Evolutionary conservation across 345 rosid species (phyloP).

Genomic region (Mangifera indica): DNA sequence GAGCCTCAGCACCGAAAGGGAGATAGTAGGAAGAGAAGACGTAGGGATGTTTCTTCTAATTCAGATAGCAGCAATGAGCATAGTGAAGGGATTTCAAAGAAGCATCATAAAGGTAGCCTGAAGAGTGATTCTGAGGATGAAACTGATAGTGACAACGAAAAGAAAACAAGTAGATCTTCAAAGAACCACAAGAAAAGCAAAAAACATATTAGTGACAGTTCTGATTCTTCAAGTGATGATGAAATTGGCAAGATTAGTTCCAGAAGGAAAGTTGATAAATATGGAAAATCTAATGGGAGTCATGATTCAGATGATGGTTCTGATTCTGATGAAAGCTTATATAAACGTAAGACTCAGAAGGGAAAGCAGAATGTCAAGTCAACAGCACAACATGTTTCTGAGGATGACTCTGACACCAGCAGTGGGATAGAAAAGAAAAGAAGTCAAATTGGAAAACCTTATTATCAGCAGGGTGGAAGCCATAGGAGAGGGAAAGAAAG

Average conservation of each 20-base stretch:
- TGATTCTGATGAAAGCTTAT: conserved; percentile 28
- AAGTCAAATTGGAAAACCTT: conserved; percentile 10
- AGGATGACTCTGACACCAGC: conserved; percentile 36
- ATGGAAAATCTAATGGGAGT: conserved; percentile 30
- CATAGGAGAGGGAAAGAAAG: not conserved
- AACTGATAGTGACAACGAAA: conserved; percentile 28
- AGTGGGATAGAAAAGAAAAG: conserved; percentile 26
- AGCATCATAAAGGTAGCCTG: conserved; percentile 36
- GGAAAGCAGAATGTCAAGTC: conserved; percentile 18
- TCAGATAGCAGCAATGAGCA: conserved; percentile 37
- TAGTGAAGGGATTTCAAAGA: conserved; percentile 38
- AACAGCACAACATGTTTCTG: conserved; percentile 38
- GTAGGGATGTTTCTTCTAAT: conserved; percentile 47
- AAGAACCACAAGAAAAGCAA: conserved; percentile 44
- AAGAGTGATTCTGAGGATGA: conserved; percentile 37
- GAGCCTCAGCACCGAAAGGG: conserved; percentile 33
- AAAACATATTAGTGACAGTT: conserved; percentile 33
- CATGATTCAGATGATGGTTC: conserved; percentile 36
- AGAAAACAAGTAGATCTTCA: conserved; percentile 30
- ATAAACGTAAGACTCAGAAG: conserved; percentile 22
- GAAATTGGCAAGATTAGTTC: conserved; percentile 18
- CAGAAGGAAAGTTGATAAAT: conserved; percentile 25
- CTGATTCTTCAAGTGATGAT: conserved; percentile 38
- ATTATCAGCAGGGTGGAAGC: conserved; percentile 10
- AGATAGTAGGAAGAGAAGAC: conserved; percentile 40